Evolutionary conservation across 805 yeast genomes (phyloP).

Genomic region (Kuraishia borneana): DNA sequence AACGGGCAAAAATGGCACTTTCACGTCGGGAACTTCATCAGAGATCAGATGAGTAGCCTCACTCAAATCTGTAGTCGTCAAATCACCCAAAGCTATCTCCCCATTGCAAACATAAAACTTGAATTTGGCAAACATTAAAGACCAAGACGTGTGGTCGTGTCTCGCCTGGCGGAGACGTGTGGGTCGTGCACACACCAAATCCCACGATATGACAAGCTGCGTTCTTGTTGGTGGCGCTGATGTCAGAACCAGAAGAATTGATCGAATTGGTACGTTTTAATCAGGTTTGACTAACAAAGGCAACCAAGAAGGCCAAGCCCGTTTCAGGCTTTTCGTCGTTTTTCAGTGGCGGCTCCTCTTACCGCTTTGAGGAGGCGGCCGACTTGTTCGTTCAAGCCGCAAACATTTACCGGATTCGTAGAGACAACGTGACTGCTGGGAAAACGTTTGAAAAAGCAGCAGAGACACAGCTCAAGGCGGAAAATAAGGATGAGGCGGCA

Average conservation of each 20-base stretch:
- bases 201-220: too few species aligned
- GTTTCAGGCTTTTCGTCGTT: constrained; percentile 61
- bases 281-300: constrained; percentile 24
- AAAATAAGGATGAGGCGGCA: constrained; percentile 82
- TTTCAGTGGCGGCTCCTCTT: constrained; percentile 51
- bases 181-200: constrained; percentile 9
- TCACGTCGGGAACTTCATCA: too few species aligned
- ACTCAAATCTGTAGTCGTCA: too few species aligned
- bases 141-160: constrained; percentile 1
- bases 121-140: too few species aligned
- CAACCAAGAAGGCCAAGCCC: constrained; percentile 59
- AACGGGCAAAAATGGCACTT: too few species aligned
- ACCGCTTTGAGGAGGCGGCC: constrained; percentile 81
- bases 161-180: constrained; percentile 6
- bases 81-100: too few species aligned
- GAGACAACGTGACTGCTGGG: constrained; percentile 70
- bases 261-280: constrained; percentile 18
- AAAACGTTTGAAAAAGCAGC: constrained; percentile 81
- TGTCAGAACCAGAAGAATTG: constrained; percentile 22
- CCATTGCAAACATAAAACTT: too few species aligned
- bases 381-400: constrained; percentile 90
- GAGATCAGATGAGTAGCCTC: too few species aligned
- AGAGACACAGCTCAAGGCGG: constrained; percentile 60
- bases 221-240: too few species aligned
- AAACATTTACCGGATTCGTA: constrained; percentile 70